phyloP scores from a whole-genome alignment of 2,329 filamentous ascomycete genomes.

The Westerdykella sp. region DNA sequence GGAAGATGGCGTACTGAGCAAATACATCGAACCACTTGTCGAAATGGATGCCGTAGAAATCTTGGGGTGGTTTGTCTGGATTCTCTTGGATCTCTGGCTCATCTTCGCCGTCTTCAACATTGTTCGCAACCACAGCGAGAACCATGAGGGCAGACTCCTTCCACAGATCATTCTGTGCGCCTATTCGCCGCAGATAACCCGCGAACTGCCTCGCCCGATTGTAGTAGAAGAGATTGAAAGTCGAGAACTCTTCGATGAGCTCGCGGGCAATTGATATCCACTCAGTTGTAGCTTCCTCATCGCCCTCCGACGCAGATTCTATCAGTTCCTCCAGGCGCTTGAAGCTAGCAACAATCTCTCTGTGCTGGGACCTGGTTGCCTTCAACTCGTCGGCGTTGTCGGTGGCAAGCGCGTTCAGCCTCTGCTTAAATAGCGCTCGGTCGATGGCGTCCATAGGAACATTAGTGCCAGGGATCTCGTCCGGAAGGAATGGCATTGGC shows the following conservation, averaged over 20 bases:
- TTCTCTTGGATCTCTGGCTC: conserved; percentile 23
- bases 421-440: conserved; percentile 24
- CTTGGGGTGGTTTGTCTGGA: conserved; percentile 38
- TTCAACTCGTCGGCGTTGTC: conserved; percentile 39
- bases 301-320: conserved; percentile 43
- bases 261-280: conserved; percentile 55
- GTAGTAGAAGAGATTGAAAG: conserved; percentile 53
- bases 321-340: conserved; percentile 42
- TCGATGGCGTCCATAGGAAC: conserved; percentile 25
- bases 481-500: conserved; percentile 25
- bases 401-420: conserved; percentile 21
- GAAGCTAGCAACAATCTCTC: conserved; percentile 37
- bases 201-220: conserved; percentile 42
- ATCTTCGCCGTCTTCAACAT: conserved; percentile 27
- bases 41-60: conserved; percentile 75
- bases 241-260: conserved; percentile 55
- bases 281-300: conserved; percentile 46
- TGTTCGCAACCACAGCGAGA: conserved; percentile 30
- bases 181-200: conserved; percentile 31
- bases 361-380: conserved; percentile 29
- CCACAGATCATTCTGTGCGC: conserved; percentile 26
- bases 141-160: conserved; percentile 31
- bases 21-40: conserved; percentile 85
- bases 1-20: conserved; percentile 73
- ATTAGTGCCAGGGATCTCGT: conserved; percentile 21